These are phyloP conservation scores for Triticum urartu DNA, from an alignment of 176 grass and related monocot species.

Conservation along the genomic window DNA sequence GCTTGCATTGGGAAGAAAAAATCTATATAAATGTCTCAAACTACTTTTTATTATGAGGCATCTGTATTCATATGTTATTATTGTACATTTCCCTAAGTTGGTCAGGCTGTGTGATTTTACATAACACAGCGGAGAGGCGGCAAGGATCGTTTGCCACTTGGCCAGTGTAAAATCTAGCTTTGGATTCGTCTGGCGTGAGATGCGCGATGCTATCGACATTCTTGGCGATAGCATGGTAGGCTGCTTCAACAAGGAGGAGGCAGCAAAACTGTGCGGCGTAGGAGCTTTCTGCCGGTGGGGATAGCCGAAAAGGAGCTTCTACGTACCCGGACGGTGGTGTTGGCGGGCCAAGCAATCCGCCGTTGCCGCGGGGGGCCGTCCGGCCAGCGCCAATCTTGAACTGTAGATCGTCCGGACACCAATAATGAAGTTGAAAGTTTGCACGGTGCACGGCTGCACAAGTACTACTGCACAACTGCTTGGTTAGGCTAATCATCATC, in stretches of 20 bases:
- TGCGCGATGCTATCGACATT: background rate
- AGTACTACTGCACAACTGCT: background rate
- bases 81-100: background rate
- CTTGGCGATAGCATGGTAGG: background rate
- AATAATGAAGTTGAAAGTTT: background rate
- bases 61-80: too few species aligned
- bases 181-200: background rate
- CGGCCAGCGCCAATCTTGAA: constrained; percentile 4
- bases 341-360: constrained; percentile 1
- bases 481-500: constrained; percentile 17
- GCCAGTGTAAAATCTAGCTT: constrained; percentile 11
- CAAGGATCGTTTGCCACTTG: background rate
- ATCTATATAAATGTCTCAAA: too few species aligned
- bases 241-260: background rate
- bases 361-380: background rate
- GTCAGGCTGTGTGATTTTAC: background rate
- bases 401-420: constrained; percentile 7
- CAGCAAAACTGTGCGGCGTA: background rate
- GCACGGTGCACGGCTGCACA: constrained; percentile 10
- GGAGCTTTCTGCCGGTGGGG: constrained; percentile 18
- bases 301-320: constrained; percentile 31
- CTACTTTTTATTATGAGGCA: too few species aligned
- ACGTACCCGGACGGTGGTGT: constrained; percentile 14
- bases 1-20: too few species aligned
- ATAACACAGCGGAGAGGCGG: background rate